Percentiles rank a stretch among this genome's conserved stretches.
phyloP scores from a whole-genome alignment of 2,329 filamentous ascomycete genomes.

The Ophiostoma ulmi region DNA sequence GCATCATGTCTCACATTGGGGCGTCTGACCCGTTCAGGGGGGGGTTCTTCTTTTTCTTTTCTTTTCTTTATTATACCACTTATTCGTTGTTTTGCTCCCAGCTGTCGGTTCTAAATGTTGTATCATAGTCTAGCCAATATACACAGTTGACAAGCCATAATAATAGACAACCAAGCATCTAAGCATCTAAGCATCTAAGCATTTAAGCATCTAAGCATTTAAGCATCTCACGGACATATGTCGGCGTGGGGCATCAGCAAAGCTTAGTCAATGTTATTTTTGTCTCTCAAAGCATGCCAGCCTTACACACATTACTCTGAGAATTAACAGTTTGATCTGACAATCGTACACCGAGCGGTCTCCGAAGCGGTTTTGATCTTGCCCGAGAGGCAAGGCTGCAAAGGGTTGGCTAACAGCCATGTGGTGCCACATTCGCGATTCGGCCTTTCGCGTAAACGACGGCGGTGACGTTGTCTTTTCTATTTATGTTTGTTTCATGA shows the following conservation, averaged over 20 bases:
- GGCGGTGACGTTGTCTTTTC: not conserved
- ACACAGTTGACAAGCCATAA: not conserved
- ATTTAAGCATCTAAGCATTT: not conserved
- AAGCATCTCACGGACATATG: not conserved
- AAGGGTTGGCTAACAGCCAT: not conserved
- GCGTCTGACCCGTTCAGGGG: not conserved
- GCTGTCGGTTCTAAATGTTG: not conserved
- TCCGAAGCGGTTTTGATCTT: not conserved
- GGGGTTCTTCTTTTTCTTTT: not conserved
- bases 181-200: not conserved
- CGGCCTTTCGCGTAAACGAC: slow-evolving; percentile 12
- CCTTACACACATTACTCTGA: too few species aligned
- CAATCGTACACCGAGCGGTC: not conserved
- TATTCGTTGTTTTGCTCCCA: not conserved
- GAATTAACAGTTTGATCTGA: not conserved
- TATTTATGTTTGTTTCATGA: not conserved
- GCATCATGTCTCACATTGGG: not conserved
- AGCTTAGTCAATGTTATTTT: not conserved
- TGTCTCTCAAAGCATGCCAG: not conserved
- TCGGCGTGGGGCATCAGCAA: not conserved
- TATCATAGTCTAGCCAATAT: not conserved
- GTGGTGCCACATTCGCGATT: not conserved
- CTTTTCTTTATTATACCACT: not conserved
- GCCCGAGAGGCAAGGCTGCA: not conserved
- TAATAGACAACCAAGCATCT: not conserved